phyloP scores from a whole-genome alignment of 1,284 basidiomycete genomes.

The Ganoderma sp. region DNA sequence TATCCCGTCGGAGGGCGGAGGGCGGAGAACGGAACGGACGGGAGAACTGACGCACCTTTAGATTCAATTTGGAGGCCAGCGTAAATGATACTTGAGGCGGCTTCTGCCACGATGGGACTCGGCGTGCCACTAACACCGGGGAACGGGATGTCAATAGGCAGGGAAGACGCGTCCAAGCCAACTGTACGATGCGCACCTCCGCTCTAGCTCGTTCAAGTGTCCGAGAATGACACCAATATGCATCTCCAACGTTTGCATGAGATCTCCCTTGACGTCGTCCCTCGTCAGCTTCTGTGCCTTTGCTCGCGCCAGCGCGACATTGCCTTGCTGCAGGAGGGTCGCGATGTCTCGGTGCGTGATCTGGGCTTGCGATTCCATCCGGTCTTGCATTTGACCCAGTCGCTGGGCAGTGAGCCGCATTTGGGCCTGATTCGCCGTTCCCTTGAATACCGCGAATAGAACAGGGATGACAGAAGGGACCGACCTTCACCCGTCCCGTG shows the following conservation, averaged over 20 bases:
- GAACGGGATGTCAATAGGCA: not conserved
- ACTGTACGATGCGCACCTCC: slow-evolving; percentile 44
- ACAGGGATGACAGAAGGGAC: slow-evolving; percentile 9
- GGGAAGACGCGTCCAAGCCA: not conserved
- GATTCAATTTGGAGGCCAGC: slow-evolving; percentile 61
- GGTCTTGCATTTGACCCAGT: slow-evolving; percentile 71
- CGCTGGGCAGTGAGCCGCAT: slow-evolving; percentile 67
- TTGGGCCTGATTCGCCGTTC: slow-evolving; percentile 52
- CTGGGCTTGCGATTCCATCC: slow-evolving; percentile 65
- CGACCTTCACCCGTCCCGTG: slow-evolving; percentile 54
- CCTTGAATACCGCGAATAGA: slow-evolving; percentile 11
- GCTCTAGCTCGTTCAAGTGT: slow-evolving; percentile 61
- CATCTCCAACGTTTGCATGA: slow-evolving; percentile 70
- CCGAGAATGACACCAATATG: slow-evolving; percentile 65
- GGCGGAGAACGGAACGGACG: not conserved
- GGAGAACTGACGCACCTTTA: slow-evolving; percentile 52
- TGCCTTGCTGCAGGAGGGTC: slow-evolving; percentile 63
- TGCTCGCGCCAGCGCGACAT: slow-evolving; percentile 64
- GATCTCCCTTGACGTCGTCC: slow-evolving; percentile 65
- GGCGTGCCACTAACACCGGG: slow-evolving; percentile 43
- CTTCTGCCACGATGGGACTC: slow-evolving; percentile 62
- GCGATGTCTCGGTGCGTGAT: slow-evolving; percentile 71
- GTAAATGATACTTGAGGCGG: slow-evolving; percentile 69
- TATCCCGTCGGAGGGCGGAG: not conserved
- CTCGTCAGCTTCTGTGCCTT: slow-evolving; percentile 71